Base-by-base conservation (phyloP, 345 rosid genomes). In the Aquilaria malaccensis region DNA sequence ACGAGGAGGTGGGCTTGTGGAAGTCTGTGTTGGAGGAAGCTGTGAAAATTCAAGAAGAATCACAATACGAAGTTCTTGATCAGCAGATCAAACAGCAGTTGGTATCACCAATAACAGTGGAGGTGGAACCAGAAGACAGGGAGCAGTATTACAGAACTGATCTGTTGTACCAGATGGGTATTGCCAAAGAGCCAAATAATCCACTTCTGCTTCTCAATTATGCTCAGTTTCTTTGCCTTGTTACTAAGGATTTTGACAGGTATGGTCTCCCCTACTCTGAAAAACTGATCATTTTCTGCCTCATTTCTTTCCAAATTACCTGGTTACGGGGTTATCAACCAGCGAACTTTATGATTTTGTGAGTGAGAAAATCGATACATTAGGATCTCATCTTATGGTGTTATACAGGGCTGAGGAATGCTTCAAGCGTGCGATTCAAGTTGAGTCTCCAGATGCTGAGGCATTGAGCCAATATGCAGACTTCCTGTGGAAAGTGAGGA, bases 171-270 rank as follows among this genome's bases (percentile, higher is more conserved):
- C 85, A 86, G 46, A 75, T 79, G 67, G 60, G 75, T 43, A 37
- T 84, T 47, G 79, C 82, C 12, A 76, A 74, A 66, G 88, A 86
- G 58, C 94, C 96, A 3, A 55, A 68, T 43, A 80, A 77, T 58
- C 66, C 81, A 43, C 77, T 86, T 48, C 74, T 86, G 53, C 74
- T 84, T 4, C 60, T 76, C 7, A 89, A 86, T 73, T 89, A 84
- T 59, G 96, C 88, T 4, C 87, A 74, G 70, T 89, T 86, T 58
- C 87, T 84, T 50, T 73, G 62, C 81, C 75, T 74, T 3, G 82
- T 84, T 10, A 56, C 72, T 63, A 79, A 45, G 15, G 86, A 82
- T 64, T 71, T 77, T 58, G 78, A 80, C 78, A 80, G 91, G 95
- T 87, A 54, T 54, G 43, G 22, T 22, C 22, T 22, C 22, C 22